Evolutionary conservation across 1,284 basidiomycete species (phyloP).

Genomic region (Gomphus bonarii): DNA sequence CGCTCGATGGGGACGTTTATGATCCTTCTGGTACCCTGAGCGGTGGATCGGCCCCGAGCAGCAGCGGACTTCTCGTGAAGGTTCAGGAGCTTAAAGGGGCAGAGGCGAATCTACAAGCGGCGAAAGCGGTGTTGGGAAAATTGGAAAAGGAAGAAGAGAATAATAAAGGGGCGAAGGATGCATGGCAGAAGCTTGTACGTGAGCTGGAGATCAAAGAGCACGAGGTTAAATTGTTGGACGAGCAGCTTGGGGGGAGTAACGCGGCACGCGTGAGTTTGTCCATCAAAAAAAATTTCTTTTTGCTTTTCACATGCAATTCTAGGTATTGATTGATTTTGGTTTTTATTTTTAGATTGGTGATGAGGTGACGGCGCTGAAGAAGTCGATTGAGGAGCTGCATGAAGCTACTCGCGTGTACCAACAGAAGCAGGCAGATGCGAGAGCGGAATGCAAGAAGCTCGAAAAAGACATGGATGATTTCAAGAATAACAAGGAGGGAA

Average conservation of each 20-base stretch:
- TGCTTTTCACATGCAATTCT: too few relatives aligned
- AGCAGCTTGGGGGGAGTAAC: slow-evolving; percentile 84
- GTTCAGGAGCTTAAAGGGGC: slow-evolving; percentile 74
- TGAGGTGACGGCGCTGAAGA: slow-evolving; percentile 71
- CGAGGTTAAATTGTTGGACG: slow-evolving; percentile 73
- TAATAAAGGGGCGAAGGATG: slow-evolving; percentile 48
- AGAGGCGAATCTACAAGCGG: slow-evolving; percentile 46
- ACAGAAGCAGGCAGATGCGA: slow-evolving; percentile 67
- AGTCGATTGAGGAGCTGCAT: slow-evolving; percentile 59
- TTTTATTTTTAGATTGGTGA: slow-evolving; percentile 50
- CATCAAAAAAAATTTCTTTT: slow-evolving; percentile 2
- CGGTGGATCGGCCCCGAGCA: slow-evolving; percentile 79
- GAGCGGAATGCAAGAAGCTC: slow-evolving; percentile 75
- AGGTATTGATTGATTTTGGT: neutral
- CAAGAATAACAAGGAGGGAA: slow-evolving; percentile 96
- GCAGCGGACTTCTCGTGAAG: slow-evolving; percentile 70
- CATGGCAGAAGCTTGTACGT: slow-evolving; percentile 57
- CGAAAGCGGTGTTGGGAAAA: slow-evolving; percentile 38
- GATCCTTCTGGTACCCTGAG: slow-evolving; percentile 92
- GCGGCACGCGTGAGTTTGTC: slow-evolving; percentile 63
- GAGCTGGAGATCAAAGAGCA: slow-evolving; percentile 88
- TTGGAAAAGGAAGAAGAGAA: slow-evolving; percentile 51
- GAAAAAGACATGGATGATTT: slow-evolving; percentile 98
- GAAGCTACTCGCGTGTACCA: slow-evolving; percentile 56
- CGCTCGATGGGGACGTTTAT: slow-evolving; percentile 92